Evolutionary conservation across 345 rosid species (phyloP).

Genomic region (Populus nigra): DNA sequence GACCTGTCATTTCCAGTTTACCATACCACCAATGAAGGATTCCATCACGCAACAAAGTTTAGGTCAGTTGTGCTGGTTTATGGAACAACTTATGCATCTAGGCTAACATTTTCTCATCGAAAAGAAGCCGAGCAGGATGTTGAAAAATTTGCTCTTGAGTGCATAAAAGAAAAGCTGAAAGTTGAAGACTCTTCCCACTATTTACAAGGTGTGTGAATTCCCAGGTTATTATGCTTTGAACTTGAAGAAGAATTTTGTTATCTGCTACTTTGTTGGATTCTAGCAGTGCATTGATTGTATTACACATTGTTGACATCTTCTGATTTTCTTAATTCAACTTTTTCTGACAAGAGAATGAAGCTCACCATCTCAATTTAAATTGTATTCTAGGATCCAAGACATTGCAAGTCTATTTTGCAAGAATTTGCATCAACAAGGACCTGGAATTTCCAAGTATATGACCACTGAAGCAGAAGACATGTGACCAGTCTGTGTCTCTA

Average conservation of each 20-base stretch:
- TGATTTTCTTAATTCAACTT: neutral
- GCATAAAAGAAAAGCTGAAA: slow-evolving; percentile 4
- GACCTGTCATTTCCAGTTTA: slow-evolving; percentile 16
- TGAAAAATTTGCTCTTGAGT: slow-evolving; percentile 21
- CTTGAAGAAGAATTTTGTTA: neutral
- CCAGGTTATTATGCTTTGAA: neutral
- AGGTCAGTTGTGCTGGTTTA: slow-evolving; percentile 14
- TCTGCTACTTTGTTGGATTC: too few relatives aligned
- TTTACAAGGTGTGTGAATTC: slow-evolving; percentile 5
- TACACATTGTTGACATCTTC: neutral
- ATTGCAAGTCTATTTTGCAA: slow-evolving; percentile 24
- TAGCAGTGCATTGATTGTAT: too few relatives aligned
- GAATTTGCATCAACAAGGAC: slow-evolving; percentile 21
- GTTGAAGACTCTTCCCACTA: neutral
- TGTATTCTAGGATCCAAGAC: slow-evolving; percentile 19
- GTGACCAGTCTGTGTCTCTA: slow-evolving; percentile 15
- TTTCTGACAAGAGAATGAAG: too few relatives aligned
- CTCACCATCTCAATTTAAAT: too few relatives aligned
- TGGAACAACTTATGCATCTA: slow-evolving; percentile 10
- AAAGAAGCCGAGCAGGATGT: slow-evolving; percentile 33
- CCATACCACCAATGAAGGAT: slow-evolving; percentile 23
- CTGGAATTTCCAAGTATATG: slow-evolving; percentile 5
- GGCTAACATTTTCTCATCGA: neutral
- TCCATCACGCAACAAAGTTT: slow-evolving; percentile 29
- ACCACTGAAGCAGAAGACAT: neutral